Conservation (phyloP, 192 early-diverging fungal genomes). For the Umbelopsis vinacea region DNA sequence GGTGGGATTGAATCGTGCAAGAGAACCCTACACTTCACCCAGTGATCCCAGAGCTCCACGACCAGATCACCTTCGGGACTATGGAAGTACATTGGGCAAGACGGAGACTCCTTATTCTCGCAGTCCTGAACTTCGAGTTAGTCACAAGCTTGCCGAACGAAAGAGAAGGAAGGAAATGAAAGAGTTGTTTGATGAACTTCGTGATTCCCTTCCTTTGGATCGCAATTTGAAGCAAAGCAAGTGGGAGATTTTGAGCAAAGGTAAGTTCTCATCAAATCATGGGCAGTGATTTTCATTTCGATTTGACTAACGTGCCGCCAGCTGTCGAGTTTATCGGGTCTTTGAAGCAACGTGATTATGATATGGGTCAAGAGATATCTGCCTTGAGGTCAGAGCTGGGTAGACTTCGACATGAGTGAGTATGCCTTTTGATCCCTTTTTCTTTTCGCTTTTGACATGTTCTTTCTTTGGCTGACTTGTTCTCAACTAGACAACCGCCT, state of each 20-base stretch:
- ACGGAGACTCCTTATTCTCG: conserved; percentile 67
- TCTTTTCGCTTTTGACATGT: not conserved
- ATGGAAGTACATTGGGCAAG: not conserved
- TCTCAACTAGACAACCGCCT: not conserved
- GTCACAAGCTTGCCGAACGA: conserved; percentile 87
- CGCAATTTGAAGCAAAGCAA: conserved; percentile 84
- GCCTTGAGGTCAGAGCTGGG: conserved; percentile 47
- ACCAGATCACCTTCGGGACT: not conserved
- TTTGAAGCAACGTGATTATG: conserved; percentile 55
- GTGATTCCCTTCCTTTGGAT: conserved; percentile 80
- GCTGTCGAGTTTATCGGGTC: conserved; percentile 59
- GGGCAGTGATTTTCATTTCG: not conserved
- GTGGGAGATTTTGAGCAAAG: conserved; percentile 91
- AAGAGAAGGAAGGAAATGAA: conserved; percentile 93
- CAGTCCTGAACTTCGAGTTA: conserved; percentile 77
- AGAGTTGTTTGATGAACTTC: conserved; percentile 86
- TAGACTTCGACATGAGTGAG: conserved; percentile 15
- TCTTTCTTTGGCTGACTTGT: not conserved
- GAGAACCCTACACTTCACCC: conserved; percentile 12
- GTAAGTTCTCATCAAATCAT: conserved; percentile 38
- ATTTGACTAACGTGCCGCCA: conserved; percentile 25
- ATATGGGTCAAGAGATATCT: conserved; percentile 51
- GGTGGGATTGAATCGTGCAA: conserved; percentile 20
- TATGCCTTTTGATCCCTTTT: not conserved
- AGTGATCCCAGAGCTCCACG: not conserved